These are phyloP conservation scores for Cucumis melo DNA, from an alignment of 306 rosid genomes.

Conservation along the genomic window DNA sequence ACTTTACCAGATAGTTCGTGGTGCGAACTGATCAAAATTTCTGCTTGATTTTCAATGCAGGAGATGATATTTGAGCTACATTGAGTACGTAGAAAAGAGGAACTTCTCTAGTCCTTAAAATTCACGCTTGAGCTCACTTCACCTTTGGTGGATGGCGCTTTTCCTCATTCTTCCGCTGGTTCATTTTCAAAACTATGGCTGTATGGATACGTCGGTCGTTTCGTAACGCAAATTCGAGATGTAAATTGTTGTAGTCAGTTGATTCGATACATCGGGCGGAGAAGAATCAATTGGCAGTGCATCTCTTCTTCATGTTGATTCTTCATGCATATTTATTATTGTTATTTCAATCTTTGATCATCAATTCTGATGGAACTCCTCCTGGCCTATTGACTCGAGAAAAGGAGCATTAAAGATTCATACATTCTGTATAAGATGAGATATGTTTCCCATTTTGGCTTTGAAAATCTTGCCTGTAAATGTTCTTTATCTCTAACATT, in stretches of 20 bases:
- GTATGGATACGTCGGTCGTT: neutral
- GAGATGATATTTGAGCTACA: slow-evolving; percentile 20
- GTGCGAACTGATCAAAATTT: too few species aligned
- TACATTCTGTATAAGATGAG: neutral
- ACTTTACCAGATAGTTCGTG: neutral
- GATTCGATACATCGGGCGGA: neutral
- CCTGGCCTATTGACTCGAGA: neutral
- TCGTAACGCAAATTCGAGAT: neutral
- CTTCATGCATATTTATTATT: neutral
- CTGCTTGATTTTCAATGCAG: too few species aligned
- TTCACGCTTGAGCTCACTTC: slow-evolving; percentile 16
- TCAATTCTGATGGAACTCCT: neutral
- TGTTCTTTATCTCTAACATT: too few species aligned
- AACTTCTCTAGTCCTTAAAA: slow-evolving; percentile 16
- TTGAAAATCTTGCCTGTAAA: too few species aligned
- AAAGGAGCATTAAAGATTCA: neutral
- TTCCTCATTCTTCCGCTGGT: neutral
- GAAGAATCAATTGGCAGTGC: neutral
- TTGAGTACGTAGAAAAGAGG: neutral
- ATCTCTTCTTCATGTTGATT: neutral
- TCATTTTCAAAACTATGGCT: neutral
- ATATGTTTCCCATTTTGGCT: neutral
- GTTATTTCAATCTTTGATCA: neutral
- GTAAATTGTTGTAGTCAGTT: neutral
- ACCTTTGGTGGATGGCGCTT: neutral